phyloP scores from a whole-genome alignment of 164 flowering plant species.

The Chloranthus sessilifolius region DNA sequence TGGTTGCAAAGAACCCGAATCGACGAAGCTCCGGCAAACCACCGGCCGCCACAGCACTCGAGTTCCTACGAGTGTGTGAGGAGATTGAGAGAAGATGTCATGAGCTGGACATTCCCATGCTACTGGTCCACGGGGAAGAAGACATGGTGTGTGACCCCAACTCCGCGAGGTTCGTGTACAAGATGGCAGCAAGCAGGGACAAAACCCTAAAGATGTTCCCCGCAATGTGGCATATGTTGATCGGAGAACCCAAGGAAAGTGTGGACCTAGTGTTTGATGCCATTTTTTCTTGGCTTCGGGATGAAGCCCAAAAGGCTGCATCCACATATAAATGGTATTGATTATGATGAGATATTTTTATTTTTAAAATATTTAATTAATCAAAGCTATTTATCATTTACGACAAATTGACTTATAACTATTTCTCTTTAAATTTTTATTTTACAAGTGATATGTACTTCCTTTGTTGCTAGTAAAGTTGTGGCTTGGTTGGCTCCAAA shows the following conservation, averaged over 20 bases:
- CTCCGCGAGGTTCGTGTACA: conserved; percentile 24
- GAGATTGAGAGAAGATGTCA: conserved; percentile 21
- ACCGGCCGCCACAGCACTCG: conserved; percentile 16
- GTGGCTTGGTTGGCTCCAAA: no score
- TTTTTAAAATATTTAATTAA: no score
- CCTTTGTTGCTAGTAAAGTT: no score
- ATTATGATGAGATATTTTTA: neutral
- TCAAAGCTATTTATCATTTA: no score
- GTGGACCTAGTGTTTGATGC: conserved; percentile 29
- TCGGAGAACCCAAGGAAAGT: conserved; percentile 34
- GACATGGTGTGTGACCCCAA: conserved; percentile 28
- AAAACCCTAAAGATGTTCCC: conserved; percentile 31
- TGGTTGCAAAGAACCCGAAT: conserved; percentile 9
- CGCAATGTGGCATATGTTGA: conserved; percentile 42
- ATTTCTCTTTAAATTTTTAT: no score
- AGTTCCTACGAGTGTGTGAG: conserved; percentile 22
- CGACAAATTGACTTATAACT: no score
- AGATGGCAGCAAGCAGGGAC: conserved; percentile 25
- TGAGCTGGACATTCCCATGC: conserved; percentile 30
- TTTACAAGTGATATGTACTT: no score
- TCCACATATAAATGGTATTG: neutral
- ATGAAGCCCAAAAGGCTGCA: conserved; percentile 15
- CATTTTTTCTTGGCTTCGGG: conserved; percentile 29
- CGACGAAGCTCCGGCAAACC: conserved; percentile 10
- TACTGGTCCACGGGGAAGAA: conserved; percentile 40